Evolutionary conservation across 768 basidiomycete genomes (phyloP), one percentile per base, ranked within the genome.

Genomic region (Suillus subluteus): DNA sequence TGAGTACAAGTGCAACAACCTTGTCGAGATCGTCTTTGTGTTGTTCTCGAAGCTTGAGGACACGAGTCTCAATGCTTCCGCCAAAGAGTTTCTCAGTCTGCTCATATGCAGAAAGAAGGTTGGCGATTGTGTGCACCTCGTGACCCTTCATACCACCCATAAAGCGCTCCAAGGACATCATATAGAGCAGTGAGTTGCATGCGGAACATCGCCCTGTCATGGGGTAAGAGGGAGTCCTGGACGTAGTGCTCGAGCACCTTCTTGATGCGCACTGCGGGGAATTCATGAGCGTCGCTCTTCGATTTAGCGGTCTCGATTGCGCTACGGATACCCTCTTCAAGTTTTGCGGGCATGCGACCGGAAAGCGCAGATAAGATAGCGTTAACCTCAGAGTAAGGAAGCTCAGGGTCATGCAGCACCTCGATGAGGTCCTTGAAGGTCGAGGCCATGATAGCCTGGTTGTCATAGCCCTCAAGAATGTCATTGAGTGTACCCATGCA

Each of bases 391-490:
- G 93, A 87, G 79, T 91, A 98, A 0, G 98, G 96, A 35, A 99
- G 88, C 68, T 94, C 92, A 7, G 91, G 86, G 72, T 96, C 86
- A 67, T 91, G 89, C 41, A 99, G 85, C 48, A 94, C 88, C 44
- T 88, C 82, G 71, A 94, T 83, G 66, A 99, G 89, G 55, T 95
- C 91, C 77, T 95, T 96, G 74, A 98, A 83, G 13, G 94, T 94
- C 6, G 89, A 79, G 23, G 85, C 84, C 92, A 99, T 95, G 70
- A 93, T 84, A 6, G 95, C 91, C 74, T 95, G 94, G 80, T 98
- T 98, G 80, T 99, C 98, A 79, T 91, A 99, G 44, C 98, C 98
- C 65, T 95, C 93, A 67, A 99, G 85, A 71, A 98, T 96, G 79
- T 98, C 95, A 76, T 90, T 88, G 62, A 99, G 84, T 64, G 91